phyloP scores from a whole-genome alignment of 225 moss, liverwort and hornwort genomes.

The Physcomitrium patens region DNA sequence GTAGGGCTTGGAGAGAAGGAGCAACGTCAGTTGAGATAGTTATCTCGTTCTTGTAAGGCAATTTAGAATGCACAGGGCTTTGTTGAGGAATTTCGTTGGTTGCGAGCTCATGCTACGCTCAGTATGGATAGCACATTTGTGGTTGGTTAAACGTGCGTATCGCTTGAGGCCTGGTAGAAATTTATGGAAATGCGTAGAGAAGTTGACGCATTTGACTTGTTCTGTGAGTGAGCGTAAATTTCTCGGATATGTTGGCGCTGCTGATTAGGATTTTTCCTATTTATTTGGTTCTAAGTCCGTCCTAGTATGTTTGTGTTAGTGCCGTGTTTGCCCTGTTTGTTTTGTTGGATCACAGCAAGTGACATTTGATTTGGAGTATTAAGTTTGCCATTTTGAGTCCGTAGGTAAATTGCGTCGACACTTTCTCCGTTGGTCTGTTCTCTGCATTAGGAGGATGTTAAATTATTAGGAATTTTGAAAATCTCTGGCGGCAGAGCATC shows the following conservation, averaged over 20 bases:
- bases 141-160: not conserved
- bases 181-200: not conserved
- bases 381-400: not conserved
- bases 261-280: conserved; percentile 2
- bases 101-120: not conserved
- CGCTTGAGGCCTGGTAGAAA: not conserved
- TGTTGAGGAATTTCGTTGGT: not conserved
- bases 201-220: conserved; percentile 8
- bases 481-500: not conserved
- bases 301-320: not conserved
- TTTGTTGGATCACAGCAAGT: not conserved
- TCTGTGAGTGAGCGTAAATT: not conserved
- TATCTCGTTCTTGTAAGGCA: not conserved
- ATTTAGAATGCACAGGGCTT: not conserved
- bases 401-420: not conserved
- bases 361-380: not conserved
- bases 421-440: not conserved
- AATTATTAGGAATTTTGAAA: not conserved
- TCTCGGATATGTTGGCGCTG: not conserved
- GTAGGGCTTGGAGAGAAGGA: no score
- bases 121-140: not conserved
- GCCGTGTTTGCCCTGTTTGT: conserved; percentile 15
- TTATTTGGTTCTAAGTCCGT: not conserved
- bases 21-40: not conserved
- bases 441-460: not conserved